Evolutionary conservation across 2,329 filamentous ascomycete genomes (phyloP).

Genomic region (Trichophaea hybrida): DNA sequence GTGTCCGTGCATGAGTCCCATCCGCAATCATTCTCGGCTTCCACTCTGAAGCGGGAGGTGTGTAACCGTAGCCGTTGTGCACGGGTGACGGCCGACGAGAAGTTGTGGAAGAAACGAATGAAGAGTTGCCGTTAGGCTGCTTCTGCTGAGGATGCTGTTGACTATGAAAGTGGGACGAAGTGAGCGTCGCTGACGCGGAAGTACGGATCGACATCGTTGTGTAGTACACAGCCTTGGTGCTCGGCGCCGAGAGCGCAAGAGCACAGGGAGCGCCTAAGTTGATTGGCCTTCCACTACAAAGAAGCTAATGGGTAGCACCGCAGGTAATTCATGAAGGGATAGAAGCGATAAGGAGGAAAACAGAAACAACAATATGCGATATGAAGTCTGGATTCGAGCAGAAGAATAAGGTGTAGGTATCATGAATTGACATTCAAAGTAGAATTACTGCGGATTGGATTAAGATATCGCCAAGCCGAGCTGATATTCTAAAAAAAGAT

Average conservation of each 20-base stretch:
- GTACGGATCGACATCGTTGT: background rate
- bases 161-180: background rate
- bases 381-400: too few relatives aligned
- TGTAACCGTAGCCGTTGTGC: background rate
- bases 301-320: too few relatives aligned
- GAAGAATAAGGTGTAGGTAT: too few relatives aligned
- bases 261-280: too few relatives aligned
- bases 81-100: background rate
- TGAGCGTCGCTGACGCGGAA: background rate
- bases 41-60: background rate
- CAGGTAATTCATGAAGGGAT: too few relatives aligned
- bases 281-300: too few relatives aligned
- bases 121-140: background rate
- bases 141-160: background rate
- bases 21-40: background rate
- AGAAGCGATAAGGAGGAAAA: too few relatives aligned
- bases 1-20: slow-evolving; percentile 42
- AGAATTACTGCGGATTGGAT: too few relatives aligned
- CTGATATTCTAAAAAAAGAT: too few relatives aligned
- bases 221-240: background rate
- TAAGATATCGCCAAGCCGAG: too few relatives aligned
- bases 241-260: background rate
- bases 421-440: too few relatives aligned
- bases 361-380: too few relatives aligned
- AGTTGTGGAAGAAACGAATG: background rate